A percentile compares a stretch with the other conserved stretches of the same genome.
Conservation (phyloP, 345 rosid genomes). For the Aquilaria malaccensis region DNA sequence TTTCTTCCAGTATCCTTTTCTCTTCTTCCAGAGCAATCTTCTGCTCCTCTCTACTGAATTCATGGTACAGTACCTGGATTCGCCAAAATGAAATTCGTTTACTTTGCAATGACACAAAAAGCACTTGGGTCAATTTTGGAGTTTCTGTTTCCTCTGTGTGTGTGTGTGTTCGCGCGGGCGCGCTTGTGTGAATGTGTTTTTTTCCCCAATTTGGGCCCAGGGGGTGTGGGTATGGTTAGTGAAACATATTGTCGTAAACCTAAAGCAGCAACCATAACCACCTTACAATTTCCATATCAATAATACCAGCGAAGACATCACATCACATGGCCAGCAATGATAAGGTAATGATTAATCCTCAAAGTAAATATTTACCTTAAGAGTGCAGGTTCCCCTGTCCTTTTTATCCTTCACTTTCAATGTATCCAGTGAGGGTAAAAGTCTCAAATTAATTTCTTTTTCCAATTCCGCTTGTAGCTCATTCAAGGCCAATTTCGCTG, state of each 20-base stretch:
- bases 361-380: conserved; percentile 41
- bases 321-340: background rate
- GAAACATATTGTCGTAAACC: no score
- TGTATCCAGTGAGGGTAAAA: conserved; percentile 73
- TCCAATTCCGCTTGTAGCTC: conserved; percentile 39
- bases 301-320: background rate
- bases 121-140: background rate
- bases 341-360: background rate
- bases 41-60: conserved; percentile 85
- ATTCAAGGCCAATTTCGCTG: conserved; percentile 53
- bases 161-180: no score
- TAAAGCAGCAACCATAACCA: no score
- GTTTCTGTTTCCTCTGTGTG: no score
- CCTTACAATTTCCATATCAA: background rate
- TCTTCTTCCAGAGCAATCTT: conserved; percentile 76
- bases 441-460: conserved; percentile 52
- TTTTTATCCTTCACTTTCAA: conserved; percentile 83
- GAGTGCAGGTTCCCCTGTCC: conserved; percentile 74
- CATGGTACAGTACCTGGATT: conserved; percentile 57
- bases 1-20: conserved; percentile 78
- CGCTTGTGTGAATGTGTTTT: no score
- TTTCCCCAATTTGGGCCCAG: no score
- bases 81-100: background rate
- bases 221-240: no score
- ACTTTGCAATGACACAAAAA: background rate